These are phyloP conservation scores for Colletotrichum sp. DNA, from an alignment of 2,329 filamentous ascomycete species.

Conservation along the genomic window DNA sequence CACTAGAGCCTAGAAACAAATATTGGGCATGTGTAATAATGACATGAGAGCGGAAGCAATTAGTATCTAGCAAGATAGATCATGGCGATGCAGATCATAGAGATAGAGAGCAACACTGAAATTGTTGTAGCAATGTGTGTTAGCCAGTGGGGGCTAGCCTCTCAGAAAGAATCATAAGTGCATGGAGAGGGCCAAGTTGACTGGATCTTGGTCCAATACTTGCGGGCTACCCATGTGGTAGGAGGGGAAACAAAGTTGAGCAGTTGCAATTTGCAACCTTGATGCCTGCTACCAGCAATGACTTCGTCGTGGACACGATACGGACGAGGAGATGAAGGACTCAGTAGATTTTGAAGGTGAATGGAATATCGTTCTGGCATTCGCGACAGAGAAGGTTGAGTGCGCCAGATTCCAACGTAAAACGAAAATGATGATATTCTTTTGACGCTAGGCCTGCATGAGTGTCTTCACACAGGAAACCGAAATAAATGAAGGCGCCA, in stretches of 20 bases:
- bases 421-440: not conserved
- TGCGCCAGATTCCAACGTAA: not conserved
- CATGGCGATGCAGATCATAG: not conserved
- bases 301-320: not conserved
- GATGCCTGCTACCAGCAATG: not conserved
- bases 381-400: not conserved
- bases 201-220: not conserved
- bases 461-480: too few species aligned
- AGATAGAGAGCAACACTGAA: not conserved
- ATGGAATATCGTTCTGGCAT: not conserved
- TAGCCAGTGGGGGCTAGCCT: not conserved
- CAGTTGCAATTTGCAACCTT: not conserved
- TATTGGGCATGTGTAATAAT: too few species aligned
- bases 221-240: not conserved
- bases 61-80: not conserved
- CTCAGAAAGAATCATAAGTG: not conserved
- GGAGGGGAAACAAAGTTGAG: not conserved
- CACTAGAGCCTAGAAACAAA: too few species aligned
- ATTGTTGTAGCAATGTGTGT: not conserved
- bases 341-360: not conserved
- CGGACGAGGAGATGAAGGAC: not conserved
- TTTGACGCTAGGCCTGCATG: too few species aligned
- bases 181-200: not conserved
- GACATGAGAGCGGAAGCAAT: not conserved
- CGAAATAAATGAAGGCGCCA: too few species aligned